These are phyloP conservation scores for Mucor sp. DNA, from an alignment of 371 early-diverging fungal species.

Conservation along the genomic window DNA sequence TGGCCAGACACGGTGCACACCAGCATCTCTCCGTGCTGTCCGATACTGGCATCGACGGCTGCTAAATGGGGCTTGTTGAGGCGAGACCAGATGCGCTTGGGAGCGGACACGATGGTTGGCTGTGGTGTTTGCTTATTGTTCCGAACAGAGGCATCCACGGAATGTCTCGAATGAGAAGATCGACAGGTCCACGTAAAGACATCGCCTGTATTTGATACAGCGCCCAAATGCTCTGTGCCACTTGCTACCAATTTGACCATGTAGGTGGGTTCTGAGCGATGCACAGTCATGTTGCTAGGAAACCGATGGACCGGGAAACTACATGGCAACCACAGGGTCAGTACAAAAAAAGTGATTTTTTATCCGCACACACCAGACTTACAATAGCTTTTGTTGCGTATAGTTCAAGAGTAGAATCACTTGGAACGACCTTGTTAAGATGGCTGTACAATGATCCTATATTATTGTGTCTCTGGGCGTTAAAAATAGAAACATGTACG, in stretches of 20 bases:
- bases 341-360: no score
- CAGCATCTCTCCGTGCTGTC: constrained; percentile 55
- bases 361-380: constrained; percentile 8
- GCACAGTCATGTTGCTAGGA: constrained; percentile 41
- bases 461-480: neutral
- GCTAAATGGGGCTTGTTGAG: constrained; percentile 33
- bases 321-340: neutral
- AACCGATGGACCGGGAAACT: constrained; percentile 50
- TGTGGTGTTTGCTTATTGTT: neutral
- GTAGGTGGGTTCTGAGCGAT: constrained; percentile 22
- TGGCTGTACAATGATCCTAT: constrained; percentile 56
- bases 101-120: constrained; percentile 17
- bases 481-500: neutral
- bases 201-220: constrained; percentile 53
- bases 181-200: constrained; percentile 55
- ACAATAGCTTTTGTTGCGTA: constrained; percentile 51
- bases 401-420: constrained; percentile 51
- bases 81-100: constrained; percentile 51
- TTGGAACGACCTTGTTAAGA: constrained; percentile 48
- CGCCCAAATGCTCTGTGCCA: constrained; percentile 52
- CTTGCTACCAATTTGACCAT: constrained; percentile 37
- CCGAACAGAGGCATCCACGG: neutral
- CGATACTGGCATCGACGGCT: constrained; percentile 50
- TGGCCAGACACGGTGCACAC: constrained; percentile 53
- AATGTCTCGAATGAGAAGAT: constrained; percentile 2